phyloP scores from a whole-genome alignment of 2,329 filamentous ascomycete species.

The Ceratocystis diversiconidia region DNA sequence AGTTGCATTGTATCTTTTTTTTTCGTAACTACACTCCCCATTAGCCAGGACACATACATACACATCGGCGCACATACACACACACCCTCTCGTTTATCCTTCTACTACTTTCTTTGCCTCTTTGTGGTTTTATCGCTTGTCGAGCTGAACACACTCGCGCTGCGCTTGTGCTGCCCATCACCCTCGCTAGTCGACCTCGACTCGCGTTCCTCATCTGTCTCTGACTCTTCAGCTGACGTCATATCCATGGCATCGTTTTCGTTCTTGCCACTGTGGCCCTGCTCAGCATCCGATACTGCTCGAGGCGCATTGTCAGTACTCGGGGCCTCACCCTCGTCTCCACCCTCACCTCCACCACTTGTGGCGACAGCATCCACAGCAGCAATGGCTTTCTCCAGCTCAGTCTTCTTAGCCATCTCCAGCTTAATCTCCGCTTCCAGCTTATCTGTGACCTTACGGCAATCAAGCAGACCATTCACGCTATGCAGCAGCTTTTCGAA shows the following conservation, averaged over 20 bases:
- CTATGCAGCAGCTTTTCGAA: constrained; percentile 58
- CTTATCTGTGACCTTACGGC: constrained; percentile 62
- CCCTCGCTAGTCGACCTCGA: constrained; percentile 25
- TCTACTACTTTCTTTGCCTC: constrained; percentile 39
- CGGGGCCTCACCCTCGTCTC: not conserved
- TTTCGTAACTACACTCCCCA: not conserved
- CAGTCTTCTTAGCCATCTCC: constrained; percentile 41
- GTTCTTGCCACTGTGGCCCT: not conserved
- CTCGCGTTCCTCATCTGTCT: constrained; percentile 24
- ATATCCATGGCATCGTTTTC: constrained; percentile 16
- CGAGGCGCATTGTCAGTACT: no score
- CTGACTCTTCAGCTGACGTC: constrained; percentile 24
- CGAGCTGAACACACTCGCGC: constrained; percentile 65
- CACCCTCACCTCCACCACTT: not conserved
- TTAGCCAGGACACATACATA: not conserved
- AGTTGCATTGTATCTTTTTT: not conserved
- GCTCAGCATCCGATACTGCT: not conserved
- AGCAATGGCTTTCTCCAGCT: constrained; percentile 31
- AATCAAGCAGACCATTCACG: constrained; percentile 55
- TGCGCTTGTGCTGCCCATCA: constrained; percentile 49
- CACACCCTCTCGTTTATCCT: not conserved
- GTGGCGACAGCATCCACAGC: constrained; percentile 17
- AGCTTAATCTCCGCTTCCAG: constrained; percentile 56
- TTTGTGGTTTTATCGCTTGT: constrained; percentile 50
- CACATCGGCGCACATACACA: not conserved